A percentile compares a stretch with the other conserved stretches of the same genome.
These are phyloP conservation scores for Aspergillus luchuensis DNA, from an alignment of 2,329 filamentous ascomycete species.

Conservation along the genomic window DNA sequence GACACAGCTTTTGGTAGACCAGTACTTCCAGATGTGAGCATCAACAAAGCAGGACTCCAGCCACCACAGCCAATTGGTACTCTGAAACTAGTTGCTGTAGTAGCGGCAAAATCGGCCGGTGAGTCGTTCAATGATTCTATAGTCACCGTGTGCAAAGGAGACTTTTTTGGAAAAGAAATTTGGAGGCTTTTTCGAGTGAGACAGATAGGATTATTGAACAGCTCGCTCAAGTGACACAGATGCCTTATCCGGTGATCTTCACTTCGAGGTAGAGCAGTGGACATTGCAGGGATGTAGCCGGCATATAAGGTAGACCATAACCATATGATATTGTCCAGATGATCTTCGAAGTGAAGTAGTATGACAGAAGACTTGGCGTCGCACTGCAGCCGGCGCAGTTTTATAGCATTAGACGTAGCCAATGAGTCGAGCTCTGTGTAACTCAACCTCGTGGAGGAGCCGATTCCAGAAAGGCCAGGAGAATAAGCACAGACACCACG, in stretches of 20 bases:
- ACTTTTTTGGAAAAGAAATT: neutral
- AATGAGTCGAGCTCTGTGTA: neutral
- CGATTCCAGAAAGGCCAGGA: neutral
- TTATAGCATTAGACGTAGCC: neutral
- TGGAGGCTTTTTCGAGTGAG: slow-evolving; percentile 5
- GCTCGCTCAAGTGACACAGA: slow-evolving; percentile 29
- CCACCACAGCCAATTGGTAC: too few relatives aligned
- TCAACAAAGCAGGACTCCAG: slow-evolving; percentile 38
- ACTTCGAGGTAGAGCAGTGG: slow-evolving; percentile 35
- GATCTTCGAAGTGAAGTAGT: slow-evolving; percentile 38
- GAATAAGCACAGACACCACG: neutral
- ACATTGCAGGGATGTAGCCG: slow-evolving; percentile 41
- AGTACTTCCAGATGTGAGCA: slow-evolving; percentile 58
- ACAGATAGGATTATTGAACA: slow-evolving; percentile 13
- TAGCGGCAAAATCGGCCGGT: neutral
- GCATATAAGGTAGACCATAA: slow-evolving; percentile 44
- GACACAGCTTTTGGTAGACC: slow-evolving; percentile 55
- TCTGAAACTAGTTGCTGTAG: neutral
- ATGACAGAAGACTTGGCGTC: neutral
- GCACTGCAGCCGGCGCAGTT: neutral
- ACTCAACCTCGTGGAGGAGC: neutral
- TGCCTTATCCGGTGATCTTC: slow-evolving; percentile 30
- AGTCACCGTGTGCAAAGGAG: neutral
- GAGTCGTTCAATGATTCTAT: neutral
- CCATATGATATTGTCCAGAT: slow-evolving; percentile 43